phyloP scores from a whole-genome alignment of 73 alveolate species.

The Paramecium primaurelia region DNA sequence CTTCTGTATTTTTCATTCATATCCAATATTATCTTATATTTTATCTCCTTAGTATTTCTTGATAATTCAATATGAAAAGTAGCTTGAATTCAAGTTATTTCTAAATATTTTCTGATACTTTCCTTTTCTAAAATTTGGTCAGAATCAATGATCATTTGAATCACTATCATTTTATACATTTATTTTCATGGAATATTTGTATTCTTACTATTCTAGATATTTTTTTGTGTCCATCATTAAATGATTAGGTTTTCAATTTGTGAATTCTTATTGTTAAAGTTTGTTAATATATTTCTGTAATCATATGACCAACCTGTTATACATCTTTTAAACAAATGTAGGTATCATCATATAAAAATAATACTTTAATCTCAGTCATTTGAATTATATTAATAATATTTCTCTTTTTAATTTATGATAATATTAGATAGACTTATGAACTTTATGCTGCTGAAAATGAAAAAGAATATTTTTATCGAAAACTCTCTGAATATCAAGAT shows the following conservation, averaged over 20 bases:
- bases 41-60: background rate
- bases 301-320: background rate
- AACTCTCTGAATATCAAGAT: background rate
- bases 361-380: slow-evolving; percentile 9
- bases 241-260: background rate
- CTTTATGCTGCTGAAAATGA: background rate
- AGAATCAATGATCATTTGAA: slow-evolving; percentile 18
- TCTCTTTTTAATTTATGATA: background rate
- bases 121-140: background rate
- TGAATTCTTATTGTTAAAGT: background rate
- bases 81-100: background rate
- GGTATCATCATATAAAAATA: slow-evolving; percentile 7
- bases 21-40: background rate
- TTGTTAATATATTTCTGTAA: background rate
- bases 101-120: background rate
- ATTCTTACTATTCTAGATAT: background rate
- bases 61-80: background rate
- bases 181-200: slow-evolving; percentile 11
- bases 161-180: background rate
- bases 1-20: slow-evolving; percentile 26
- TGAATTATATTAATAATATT: background rate
- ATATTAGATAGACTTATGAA: background rate
- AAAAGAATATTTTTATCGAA: slow-evolving; percentile 14
- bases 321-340: slow-evolving; percentile 26
- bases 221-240: slow-evolving; percentile 20